Conservation (phyloP, 2,329 filamentous ascomycete genomes). For the Monosporascus sp. region DNA sequence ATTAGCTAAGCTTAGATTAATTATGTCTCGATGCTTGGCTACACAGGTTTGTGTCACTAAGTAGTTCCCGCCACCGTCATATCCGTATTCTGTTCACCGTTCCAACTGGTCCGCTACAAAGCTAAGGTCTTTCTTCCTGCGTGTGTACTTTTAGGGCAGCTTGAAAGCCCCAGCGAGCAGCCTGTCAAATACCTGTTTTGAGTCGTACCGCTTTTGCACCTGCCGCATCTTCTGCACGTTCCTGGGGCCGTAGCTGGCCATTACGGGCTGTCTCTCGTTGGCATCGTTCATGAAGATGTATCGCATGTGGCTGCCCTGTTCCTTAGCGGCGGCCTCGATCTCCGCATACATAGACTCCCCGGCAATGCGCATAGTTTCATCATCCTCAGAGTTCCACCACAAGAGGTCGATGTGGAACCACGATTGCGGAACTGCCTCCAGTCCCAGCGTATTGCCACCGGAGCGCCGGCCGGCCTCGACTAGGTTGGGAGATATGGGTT, state of each 20-base stretch:
- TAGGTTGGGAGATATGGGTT: slow-evolving; percentile 1
- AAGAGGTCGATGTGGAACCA: slow-evolving; percentile 1
- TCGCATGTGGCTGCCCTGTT: neutral
- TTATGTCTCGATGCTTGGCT: too few species aligned
- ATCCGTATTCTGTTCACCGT: too few species aligned
- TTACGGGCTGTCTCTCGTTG: neutral
- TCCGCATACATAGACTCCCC: neutral
- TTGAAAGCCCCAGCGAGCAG: neutral
- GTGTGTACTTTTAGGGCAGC: neutral
- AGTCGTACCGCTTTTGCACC: neutral
- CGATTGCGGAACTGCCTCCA: neutral
- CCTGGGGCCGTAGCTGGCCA: neutral
- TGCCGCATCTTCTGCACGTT: neutral
- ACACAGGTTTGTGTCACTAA: too few species aligned
- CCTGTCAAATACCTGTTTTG: neutral
- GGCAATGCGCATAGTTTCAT: neutral
- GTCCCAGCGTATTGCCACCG: neutral
- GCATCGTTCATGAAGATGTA: slow-evolving; percentile 1
- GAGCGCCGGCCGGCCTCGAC: neutral
- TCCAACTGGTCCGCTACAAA: neutral
- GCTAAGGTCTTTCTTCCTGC: neutral
- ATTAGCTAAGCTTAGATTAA: too few species aligned
- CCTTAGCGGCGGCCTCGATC: neutral
- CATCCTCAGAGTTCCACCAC: neutral
- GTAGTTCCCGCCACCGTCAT: too few species aligned